Evolutionary conservation across 371 early-diverging fungal species (phyloP), one percentile per base, ranked within the genome.

Genomic region (Apophysomyces variabilis): DNA sequence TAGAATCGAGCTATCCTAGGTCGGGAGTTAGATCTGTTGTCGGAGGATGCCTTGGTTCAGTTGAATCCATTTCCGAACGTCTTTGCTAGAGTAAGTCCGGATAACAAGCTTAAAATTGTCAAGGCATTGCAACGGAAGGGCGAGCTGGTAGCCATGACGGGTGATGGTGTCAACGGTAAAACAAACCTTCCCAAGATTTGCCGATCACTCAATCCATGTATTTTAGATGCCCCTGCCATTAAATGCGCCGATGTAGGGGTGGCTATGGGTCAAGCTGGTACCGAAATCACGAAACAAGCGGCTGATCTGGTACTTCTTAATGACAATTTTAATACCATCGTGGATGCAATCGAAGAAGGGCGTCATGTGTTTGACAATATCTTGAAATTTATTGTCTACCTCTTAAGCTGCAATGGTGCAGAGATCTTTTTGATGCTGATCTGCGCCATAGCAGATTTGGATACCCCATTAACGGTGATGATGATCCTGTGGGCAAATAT

Each of bases 71-170:
- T 96, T 64, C 97, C 96, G 7, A 87, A 87, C 32, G 96, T 98
- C 1, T 94, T 98, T 85, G 97, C 99, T 2, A 88, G 99, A 60
- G 94, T 95, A 68, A 89, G 87, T 61, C 99, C 99, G 0, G 96
- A 98, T 69, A 97, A 96, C 75, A 99, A 99, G 79, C 83, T 97
- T 50, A 94, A 93, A 77, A 94, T 99, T 75, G 96, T 99, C 16
- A 84, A 89, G 66, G 95, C 98, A 1, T 75, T 99, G 63, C 96
- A 99, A 72, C 75, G 87, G 38, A 84, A 90, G 57, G 89, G 89
- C 8, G 89, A 90, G 56, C 74, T 85, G 1, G 91, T 85, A 38
- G 90, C 89, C 38, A 90, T 91, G 93, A 94, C 94, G 0, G 98
- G 96, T 63, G 91, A 96, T 79, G 90, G 96, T 76, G 89, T 95